phyloP scores from a whole-genome alignment of 2,329 filamentous ascomycete species.

The Fusarium aywerte region DNA sequence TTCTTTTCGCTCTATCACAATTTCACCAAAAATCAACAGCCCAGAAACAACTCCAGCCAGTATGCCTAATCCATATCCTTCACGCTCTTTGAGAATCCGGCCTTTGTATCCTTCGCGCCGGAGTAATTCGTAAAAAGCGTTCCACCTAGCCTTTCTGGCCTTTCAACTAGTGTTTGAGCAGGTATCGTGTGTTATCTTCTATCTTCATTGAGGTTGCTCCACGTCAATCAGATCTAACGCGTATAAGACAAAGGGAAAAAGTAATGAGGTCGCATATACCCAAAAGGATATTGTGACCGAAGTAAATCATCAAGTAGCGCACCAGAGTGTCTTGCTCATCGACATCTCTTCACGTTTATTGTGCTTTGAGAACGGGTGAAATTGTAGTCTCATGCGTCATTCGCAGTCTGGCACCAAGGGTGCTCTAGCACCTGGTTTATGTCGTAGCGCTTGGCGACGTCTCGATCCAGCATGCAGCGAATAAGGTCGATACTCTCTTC shows the following conservation, averaged over 20 bases:
- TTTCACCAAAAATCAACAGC: slow-evolving; percentile 19
- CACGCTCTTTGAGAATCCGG: slow-evolving; percentile 2
- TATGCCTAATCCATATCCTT: slow-evolving; percentile 13
- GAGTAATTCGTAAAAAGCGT: slow-evolving; percentile 12
- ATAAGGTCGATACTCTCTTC: slow-evolving; percentile 94
- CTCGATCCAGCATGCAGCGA: slow-evolving; percentile 89
- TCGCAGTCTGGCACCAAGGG: slow-evolving; percentile 72
- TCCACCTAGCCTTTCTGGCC: slow-evolving; percentile 6
- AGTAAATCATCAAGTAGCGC: slow-evolving; percentile 23
- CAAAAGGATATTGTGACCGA: slow-evolving; percentile 42
- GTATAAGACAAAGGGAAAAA: slow-evolving; percentile 19
- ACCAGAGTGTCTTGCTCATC: slow-evolving; percentile 15
- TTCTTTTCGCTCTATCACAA: slow-evolving; percentile 31
- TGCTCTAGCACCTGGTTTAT: slow-evolving; percentile 90
- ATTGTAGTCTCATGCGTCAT: slow-evolving; percentile 8
- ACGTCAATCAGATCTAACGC: slow-evolving; percentile 37
- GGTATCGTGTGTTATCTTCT: slow-evolving; percentile 25
- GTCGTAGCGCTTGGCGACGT: slow-evolving; percentile 83
- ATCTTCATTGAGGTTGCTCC: slow-evolving; percentile 25
- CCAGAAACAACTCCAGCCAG: slow-evolving; percentile 28
- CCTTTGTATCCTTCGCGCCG: slow-evolving; percentile 23
- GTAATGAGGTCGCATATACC: slow-evolving; percentile 31
- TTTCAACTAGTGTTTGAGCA: slow-evolving; percentile 17
- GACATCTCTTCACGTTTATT: slow-evolving; percentile 15
- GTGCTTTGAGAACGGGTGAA: not conserved